phyloP scores from a whole-genome alignment of 441 rosid species.

The Populus trichocarpa region DNA sequence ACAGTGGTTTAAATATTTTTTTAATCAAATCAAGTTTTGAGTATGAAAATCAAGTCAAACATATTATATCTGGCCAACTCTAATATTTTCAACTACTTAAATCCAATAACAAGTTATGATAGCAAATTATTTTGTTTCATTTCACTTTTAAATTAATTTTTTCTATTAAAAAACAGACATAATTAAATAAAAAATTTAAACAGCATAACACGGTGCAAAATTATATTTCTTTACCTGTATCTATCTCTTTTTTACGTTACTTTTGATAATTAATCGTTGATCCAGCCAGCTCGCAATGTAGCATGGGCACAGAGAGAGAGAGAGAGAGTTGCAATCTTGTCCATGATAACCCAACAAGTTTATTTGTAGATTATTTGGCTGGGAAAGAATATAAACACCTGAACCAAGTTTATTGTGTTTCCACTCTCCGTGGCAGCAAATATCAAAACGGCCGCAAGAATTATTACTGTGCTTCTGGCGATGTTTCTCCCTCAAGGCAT shows the following conservation, averaged over 20 bases:
- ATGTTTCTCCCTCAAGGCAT: neutral
- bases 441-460: neutral
- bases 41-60: too few relatives aligned
- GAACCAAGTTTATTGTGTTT: neutral
- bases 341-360: neutral
- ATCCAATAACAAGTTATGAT: too few relatives aligned
- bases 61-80: too few relatives aligned
- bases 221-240: neutral
- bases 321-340: neutral
- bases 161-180: too few relatives aligned
- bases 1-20: too few relatives aligned
- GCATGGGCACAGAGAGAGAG: constrained; percentile 21
- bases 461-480: neutral
- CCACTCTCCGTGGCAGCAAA: neutral
- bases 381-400: neutral
- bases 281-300: neutral
- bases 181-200: too few relatives aligned
- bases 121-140: too few relatives aligned
- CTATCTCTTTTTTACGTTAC: too few relatives aligned
- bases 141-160: too few relatives aligned
- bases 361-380: neutral
- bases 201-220: too few relatives aligned
- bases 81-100: too few relatives aligned
- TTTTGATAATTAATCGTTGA: neutral
- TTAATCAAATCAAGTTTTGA: too few relatives aligned